These are phyloP conservation scores for Penicillium bialowiezense DNA, from an alignment of 495 filamentous ascomycete genomes.

Conservation along the genomic window DNA sequence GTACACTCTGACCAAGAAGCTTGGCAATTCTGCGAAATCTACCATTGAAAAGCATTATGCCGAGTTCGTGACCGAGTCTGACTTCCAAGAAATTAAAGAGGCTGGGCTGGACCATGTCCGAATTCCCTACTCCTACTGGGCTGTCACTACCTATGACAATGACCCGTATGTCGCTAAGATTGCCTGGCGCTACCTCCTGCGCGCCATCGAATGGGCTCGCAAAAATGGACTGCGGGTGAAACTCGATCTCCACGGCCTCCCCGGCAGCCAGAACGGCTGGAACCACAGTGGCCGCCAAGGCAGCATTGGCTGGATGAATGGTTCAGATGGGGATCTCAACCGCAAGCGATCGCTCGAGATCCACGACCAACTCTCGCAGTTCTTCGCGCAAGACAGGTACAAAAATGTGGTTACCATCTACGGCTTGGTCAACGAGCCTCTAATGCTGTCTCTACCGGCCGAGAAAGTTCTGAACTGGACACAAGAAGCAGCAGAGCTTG, in stretches of 20 bases:
- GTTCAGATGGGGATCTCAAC: constrained; percentile 62
- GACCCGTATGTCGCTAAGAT: constrained; percentile 88
- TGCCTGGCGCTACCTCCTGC: constrained; percentile 90
- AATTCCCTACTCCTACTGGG: constrained; percentile 96
- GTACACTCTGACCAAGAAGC: constrained; percentile 68
- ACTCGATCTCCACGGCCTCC: constrained; percentile 84
- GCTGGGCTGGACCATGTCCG: constrained; percentile 96
- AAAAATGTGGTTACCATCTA: constrained; percentile 81
- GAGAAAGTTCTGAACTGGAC: constrained; percentile 70
- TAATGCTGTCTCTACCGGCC: constrained; percentile 62
- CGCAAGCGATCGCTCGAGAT: constrained; percentile 75
- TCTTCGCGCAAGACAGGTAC: constrained; percentile 84
- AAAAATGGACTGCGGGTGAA: constrained; percentile 93
- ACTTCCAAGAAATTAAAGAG: constrained; percentile 77
- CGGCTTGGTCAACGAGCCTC: constrained; percentile 83
- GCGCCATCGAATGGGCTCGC: constrained; percentile 89
- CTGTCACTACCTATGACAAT: constrained; percentile 75
- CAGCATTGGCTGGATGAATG: constrained; percentile 72
- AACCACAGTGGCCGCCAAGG: constrained; percentile 81
- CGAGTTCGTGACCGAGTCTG: constrained; percentile 76
- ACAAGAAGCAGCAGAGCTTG: constrained; percentile 54
- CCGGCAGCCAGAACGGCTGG: constrained; percentile 87
- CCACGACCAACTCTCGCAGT: constrained; percentile 73
- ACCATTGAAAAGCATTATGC: constrained; percentile 89
- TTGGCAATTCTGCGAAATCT: constrained; percentile 59